phyloP scores from a whole-genome alignment of 192 early-diverging fungal species.

The Coemansia sp. region DNA sequence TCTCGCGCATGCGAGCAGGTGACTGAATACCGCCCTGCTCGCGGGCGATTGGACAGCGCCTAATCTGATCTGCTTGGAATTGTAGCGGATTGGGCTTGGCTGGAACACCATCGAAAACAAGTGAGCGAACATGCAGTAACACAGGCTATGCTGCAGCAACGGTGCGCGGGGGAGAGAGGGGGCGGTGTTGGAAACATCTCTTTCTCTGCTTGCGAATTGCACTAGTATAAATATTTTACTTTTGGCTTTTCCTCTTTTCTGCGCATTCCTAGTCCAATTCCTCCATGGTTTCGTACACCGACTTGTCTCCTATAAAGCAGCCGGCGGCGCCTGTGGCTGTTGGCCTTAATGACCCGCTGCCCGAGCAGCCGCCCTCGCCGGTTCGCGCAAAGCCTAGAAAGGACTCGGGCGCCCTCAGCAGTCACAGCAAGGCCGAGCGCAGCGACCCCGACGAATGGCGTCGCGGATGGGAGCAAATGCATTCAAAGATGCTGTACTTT shows the following conservation, averaged over 20 bases:
- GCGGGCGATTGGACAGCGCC: neutral
- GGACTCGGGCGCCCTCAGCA: neutral
- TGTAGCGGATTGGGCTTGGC: neutral
- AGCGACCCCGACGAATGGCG: constrained; percentile 30
- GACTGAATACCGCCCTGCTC: neutral
- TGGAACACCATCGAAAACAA: neutral
- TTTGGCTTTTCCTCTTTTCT: constrained; percentile 4
- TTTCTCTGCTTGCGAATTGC: neutral
- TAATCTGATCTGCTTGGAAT: neutral
- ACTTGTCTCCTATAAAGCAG: constrained; percentile 51
- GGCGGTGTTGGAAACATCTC: neutral
- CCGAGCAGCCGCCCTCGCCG: constrained; percentile 5
- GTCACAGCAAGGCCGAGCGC: neutral
- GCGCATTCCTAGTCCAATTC: neutral
- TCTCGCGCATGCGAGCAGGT: neutral
- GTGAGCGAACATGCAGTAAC: neutral
- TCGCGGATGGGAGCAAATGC: constrained; percentile 32
- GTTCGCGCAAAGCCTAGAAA: neutral
- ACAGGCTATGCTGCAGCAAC: neutral
- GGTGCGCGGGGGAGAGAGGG: neutral
- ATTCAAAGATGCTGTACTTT: constrained; percentile 47
- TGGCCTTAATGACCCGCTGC: constrained; percentile 40
- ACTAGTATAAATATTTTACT: neutral
- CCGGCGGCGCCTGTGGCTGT: constrained; percentile 42
- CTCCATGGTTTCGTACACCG: constrained; percentile 52